phyloP scores from a whole-genome alignment of 2,329 filamentous ascomycete species.

The Colletotrichum sp. region DNA sequence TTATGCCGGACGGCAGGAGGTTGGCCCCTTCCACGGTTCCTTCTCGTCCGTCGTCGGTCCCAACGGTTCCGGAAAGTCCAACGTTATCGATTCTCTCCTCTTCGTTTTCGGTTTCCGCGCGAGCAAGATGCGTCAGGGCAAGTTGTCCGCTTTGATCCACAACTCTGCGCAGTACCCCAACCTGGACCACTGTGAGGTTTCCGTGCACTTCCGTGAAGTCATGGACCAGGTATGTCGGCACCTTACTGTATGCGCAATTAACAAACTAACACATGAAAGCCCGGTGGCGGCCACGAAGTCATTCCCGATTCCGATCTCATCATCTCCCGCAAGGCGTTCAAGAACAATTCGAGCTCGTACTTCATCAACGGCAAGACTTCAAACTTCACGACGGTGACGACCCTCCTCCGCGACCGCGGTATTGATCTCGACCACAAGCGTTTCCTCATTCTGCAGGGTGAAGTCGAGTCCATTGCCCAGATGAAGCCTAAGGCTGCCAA shows the following conservation, averaged over 20 bases:
- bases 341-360: slow-evolving; percentile 98
- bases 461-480: slow-evolving; percentile 97
- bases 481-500: slow-evolving; percentile 98
- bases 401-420: slow-evolving; percentile 82
- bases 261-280: slow-evolving; percentile 46
- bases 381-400: slow-evolving; percentile 91
- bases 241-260: neutral
- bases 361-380: slow-evolving; percentile 92
- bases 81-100: slow-evolving; percentile 95
- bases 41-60: slow-evolving; percentile 98
- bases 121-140: slow-evolving; percentile 99
- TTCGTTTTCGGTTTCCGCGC: slow-evolving; percentile 99
- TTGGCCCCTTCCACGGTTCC: slow-evolving; percentile 94
- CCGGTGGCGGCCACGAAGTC: slow-evolving; percentile 72
- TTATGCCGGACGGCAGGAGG: slow-evolving; percentile 93
- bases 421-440: slow-evolving; percentile 98
- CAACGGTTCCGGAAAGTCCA: slow-evolving; percentile 98
- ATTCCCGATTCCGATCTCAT: slow-evolving; percentile 85
- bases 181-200: slow-evolving; percentile 90
- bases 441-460: slow-evolving; percentile 95
- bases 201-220: slow-evolving; percentile 95
- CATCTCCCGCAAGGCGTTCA: slow-evolving; percentile 92
- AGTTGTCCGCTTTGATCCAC: slow-evolving; percentile 96
- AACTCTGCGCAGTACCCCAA: slow-evolving; percentile 90
- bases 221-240: slow-evolving; percentile 71